Conservation (phyloP, 1,139 yeast species). For the Kodamaea sp. region DNA sequence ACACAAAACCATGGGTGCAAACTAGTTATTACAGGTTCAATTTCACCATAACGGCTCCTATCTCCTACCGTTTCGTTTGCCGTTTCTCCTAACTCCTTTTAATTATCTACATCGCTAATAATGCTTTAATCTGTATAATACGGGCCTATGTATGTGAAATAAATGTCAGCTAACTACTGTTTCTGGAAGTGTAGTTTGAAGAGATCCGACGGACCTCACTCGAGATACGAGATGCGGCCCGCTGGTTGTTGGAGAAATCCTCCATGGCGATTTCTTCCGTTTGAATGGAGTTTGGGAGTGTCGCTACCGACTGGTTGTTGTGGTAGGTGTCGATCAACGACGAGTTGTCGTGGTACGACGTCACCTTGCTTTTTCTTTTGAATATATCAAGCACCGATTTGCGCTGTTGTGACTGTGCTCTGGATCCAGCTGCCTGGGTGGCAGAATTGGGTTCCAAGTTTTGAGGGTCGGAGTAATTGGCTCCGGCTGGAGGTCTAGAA, state of each 20-base stretch:
- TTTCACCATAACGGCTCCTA: too few species aligned
- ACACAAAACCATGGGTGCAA: too few species aligned
- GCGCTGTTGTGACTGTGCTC: conserved; percentile 14
- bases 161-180: too few species aligned
- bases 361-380: conserved; percentile 27
- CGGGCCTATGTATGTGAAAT: too few species aligned
- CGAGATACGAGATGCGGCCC: conserved; percentile 26
- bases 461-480: conserved; percentile 6
- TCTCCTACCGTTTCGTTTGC: too few species aligned
- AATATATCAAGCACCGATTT: conserved; percentile 29
- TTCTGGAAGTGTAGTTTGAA: conserved; percentile 4
- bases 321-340: conserved; percentile 35
- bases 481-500: conserved; percentile 1
- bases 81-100: too few species aligned
- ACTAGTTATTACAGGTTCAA: too few species aligned
- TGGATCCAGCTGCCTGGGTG: conserved; percentile 1
- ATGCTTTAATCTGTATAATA: too few species aligned
- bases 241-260: conserved; percentile 34
- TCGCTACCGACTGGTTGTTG: conserved; percentile 10
- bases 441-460: conserved; percentile 1
- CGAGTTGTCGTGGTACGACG: conserved; percentile 30
- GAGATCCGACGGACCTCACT: conserved; percentile 22
- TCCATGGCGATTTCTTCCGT: conserved; percentile 57
- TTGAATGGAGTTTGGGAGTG: conserved; percentile 19
- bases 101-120: too few species aligned